These are phyloP conservation scores for Hypoxylon sp. DNA, from an alignment of 2,329 filamentous ascomycete genomes.

Conservation along the genomic window DNA sequence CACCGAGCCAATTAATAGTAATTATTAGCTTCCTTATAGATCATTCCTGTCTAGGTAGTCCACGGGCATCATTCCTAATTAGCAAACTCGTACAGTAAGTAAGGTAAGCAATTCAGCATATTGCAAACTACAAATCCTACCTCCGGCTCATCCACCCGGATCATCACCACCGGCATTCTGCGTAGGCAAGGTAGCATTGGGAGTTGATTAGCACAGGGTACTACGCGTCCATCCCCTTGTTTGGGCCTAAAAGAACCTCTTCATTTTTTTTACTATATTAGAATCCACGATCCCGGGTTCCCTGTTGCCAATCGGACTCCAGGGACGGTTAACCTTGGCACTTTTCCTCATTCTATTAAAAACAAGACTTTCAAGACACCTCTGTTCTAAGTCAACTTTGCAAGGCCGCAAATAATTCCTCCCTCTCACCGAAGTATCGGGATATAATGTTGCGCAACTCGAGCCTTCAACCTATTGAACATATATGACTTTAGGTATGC, in stretches of 20 bases:
- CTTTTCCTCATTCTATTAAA: slow-evolving; percentile 8
- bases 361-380: slow-evolving; percentile 1
- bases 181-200: slow-evolving; percentile 34
- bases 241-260: slow-evolving; percentile 9
- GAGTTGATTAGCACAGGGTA: slow-evolving; percentile 16
- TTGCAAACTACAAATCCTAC: slow-evolving; percentile 12
- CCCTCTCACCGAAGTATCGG: background rate
- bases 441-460: slow-evolving; percentile 11
- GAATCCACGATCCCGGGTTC: slow-evolving; percentile 29
- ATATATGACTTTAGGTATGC: slow-evolving; percentile 9
- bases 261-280: slow-evolving; percentile 34
- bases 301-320: slow-evolving; percentile 27
- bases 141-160: slow-evolving; percentile 35
- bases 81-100: background rate
- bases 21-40: background rate
- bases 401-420: background rate
- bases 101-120: background rate
- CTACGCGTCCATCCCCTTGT: slow-evolving; percentile 21
- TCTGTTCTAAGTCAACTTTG: background rate
- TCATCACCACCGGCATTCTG: slow-evolving; percentile 34
- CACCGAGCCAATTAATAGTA: slow-evolving; percentile 1
- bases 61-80: background rate
- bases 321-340: slow-evolving; percentile 6
- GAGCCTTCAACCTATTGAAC: slow-evolving; percentile 14
- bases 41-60: background rate